Conservation (phyloP, 108 stramenopile species). For the Cyclotella sp. region DNA sequence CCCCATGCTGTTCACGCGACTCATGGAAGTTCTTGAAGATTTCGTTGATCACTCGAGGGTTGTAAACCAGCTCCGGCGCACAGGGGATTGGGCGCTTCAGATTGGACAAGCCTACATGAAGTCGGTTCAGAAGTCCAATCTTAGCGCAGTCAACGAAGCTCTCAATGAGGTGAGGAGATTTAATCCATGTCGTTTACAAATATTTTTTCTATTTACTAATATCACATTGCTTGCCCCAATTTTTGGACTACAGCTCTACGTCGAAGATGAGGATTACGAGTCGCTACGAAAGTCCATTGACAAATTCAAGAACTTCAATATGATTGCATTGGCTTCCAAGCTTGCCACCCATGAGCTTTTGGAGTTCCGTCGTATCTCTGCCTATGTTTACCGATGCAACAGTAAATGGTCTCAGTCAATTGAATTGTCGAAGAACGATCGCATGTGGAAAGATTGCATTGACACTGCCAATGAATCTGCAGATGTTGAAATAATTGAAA, state of each 20-base stretch:
- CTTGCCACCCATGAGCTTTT: constrained; percentile 98
- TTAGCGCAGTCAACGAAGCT: constrained; percentile 98
- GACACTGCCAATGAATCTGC: constrained; percentile 97
- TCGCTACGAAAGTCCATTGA: constrained; percentile 94
- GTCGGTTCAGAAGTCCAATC: constrained; percentile 95
- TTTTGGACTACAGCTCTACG: constrained; percentile 64
- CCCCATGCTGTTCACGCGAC: constrained; percentile 89
- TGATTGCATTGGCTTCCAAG: constrained; percentile 96
- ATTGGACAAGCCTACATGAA: constrained; percentile 95
- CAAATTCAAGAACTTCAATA: constrained; percentile 99
- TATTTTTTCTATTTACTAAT: neutral
- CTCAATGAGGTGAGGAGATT: constrained; percentile 78
- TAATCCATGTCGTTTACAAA: neutral
- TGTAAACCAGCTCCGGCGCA: constrained; percentile 94
- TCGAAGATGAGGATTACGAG: constrained; percentile 99
- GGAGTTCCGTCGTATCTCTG: constrained; percentile 99
- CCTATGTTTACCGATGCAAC: constrained; percentile 98
- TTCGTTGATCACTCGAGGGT: constrained; percentile 96
- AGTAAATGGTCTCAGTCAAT: constrained; percentile 96
- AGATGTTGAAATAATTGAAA: constrained; percentile 92
- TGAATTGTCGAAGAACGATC: constrained; percentile 96
- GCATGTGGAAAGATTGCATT: constrained; percentile 99
- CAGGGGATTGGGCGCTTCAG: constrained; percentile 94
- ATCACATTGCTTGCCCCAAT: neutral
- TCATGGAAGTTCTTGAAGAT: constrained; percentile 96